Evolutionary conservation across 495 filamentous ascomycete species (phyloP), one percentile per base, ranked within the genome.

Genomic region (Penicillium longicatenatum): DNA sequence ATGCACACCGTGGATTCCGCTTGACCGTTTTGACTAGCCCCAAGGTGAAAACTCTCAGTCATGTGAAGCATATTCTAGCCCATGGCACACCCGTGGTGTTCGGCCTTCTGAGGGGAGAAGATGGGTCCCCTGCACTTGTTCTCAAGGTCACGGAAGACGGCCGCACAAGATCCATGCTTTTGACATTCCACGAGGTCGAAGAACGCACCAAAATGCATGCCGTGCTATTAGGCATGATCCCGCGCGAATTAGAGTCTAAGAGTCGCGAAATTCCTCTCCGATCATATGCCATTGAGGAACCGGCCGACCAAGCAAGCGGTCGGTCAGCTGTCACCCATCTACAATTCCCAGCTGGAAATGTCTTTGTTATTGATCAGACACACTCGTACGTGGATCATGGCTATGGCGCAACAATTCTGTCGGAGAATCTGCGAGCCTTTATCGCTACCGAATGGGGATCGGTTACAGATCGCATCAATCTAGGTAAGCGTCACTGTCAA

Each of bases 11-110:
- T 35, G 92, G 92, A 1, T 92, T 88, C 72, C 84, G 92, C 12
- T 70, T 96, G 50, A 79, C 84, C 8, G 80, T 93, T 4, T 77
- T 90, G 16, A 95, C 92, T 0, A 89, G 84, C 30, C 83, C 91
- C 4, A 87, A 83, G 57, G 86, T 83, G 48, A 91, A 92, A 63
- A 86, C 85, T 1, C 72, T 95, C 14, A 89, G 87, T 64, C 87
- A 84, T 46, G 76, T 93, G 41, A 85, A 82, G 50, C 86, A 92
- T 67, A 66, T 80, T 20, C 75, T 91, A 26, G 77, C 79, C 9
- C 75, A 82, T 9, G 80, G 82, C 20, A 66, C 76, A 1, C 89
- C 89, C 0, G 75, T 94, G 29, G 81, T 89, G 17, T 95, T 92
- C 64, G 86, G 88, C 22, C 84, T 90, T 54, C 66, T 89, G 37